These are phyloP conservation scores for Pseudoscleropodium purum DNA, from an alignment of 225 moss, liverwort and hornwort genomes.

Conservation along the genomic window DNA sequence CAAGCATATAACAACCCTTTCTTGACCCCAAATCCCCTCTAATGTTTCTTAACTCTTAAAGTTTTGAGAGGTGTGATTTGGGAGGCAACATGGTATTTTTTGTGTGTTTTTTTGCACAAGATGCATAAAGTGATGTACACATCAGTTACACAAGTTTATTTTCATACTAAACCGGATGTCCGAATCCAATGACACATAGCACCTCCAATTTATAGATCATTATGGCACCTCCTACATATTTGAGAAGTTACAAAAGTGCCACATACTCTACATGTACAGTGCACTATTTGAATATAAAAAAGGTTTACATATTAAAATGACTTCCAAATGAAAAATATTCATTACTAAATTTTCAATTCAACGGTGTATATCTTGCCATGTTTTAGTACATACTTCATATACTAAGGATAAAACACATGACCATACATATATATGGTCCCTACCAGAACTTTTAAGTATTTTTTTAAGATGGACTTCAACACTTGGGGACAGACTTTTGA, in stretches of 20 bases:
- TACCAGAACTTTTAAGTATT: neutral
- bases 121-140: too few relatives aligned
- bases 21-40: too few relatives aligned
- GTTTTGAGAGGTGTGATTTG: rapidly evolving
- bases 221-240: neutral
- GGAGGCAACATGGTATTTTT: too few relatives aligned
- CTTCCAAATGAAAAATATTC: too few relatives aligned
- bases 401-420: neutral
- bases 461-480: neutral
- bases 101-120: neutral
- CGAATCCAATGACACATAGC: neutral
- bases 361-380: rapidly evolving
- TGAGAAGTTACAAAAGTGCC: neutral
- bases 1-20: too few relatives aligned
- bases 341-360: neutral
- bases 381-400: neutral
- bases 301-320: neutral
- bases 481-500: neutral
- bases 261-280: rapidly evolving
- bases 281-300: neutral
- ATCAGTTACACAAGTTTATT: neutral
- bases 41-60: neutral
- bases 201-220: neutral
- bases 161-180: rapidly evolving
- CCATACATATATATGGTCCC: rapidly evolving